A percentile compares a stretch with the other conserved stretches of the same genome.
Evolutionary conservation across 352 stramenopile genomes (phyloP).

Genomic region (Globisporangium irregulare): DNA sequence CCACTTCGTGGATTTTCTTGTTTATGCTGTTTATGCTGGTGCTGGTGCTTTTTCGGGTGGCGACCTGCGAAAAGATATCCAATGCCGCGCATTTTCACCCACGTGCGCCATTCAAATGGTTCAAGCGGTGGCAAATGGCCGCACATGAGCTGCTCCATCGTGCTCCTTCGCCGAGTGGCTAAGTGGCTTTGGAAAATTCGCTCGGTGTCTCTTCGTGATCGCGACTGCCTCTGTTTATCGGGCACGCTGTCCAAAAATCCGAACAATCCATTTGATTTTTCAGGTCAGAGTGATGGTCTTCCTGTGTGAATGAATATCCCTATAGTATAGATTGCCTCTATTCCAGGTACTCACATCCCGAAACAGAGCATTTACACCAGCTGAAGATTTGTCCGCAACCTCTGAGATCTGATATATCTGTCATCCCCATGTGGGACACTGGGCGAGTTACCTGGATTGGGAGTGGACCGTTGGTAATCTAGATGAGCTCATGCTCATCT

Average conservation of each 20-base stretch:
- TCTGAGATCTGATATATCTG: not conserved
- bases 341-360: not conserved
- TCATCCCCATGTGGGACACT: conserved; percentile 2
- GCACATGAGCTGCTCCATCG: not conserved
- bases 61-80: not conserved
- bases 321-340: not conserved
- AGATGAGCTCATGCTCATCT: not conserved
- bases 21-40: not conserved
- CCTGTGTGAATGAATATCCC: not conserved
- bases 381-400: not conserved
- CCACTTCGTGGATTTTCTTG: not conserved
- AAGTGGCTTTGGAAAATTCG: conserved; percentile 2
- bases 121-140: not conserved
- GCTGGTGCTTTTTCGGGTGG: not conserved
- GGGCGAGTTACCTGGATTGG: not conserved
- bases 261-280: conserved; percentile 18
- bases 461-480: conserved; percentile 3
- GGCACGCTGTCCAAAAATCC: conserved; percentile 15
- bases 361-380: not conserved
- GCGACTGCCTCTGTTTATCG: not conserved
- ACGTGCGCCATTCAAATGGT: not conserved
- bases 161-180: not conserved
- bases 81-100: not conserved
- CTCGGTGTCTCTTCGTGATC: conserved; percentile 2
- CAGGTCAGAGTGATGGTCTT: not conserved